Conservation (phyloP, 2,329 filamentous ascomycete genomes). For the Trichoderma harzianum region DNA sequence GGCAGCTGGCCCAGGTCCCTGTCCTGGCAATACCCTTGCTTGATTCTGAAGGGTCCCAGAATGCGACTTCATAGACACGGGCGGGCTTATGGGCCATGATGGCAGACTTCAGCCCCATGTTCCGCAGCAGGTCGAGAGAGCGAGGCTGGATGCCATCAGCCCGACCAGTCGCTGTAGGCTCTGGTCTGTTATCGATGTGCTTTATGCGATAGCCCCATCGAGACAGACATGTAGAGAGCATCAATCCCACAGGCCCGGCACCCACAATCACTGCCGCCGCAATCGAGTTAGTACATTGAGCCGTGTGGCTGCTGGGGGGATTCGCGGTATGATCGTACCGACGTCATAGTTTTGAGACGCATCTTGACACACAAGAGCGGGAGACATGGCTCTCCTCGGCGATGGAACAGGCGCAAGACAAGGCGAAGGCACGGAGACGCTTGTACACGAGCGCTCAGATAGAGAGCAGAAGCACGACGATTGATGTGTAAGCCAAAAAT, state of each 20-base stretch:
- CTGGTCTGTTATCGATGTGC: slow-evolving; percentile 86
- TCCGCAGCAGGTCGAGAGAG: slow-evolving; percentile 79
- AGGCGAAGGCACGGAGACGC: not conserved
- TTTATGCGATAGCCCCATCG: slow-evolving; percentile 95
- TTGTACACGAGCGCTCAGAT: not conserved
- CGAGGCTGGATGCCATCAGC: slow-evolving; percentile 91
- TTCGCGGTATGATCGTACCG: not conserved
- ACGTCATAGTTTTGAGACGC: slow-evolving; percentile 12
- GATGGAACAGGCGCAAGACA: not conserved
- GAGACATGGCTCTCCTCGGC: slow-evolving; percentile 1
- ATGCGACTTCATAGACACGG: slow-evolving; percentile 75
- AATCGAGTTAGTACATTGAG: not conserved
- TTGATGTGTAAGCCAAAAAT: not conserved
- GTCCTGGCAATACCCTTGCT: slow-evolving; percentile 60
- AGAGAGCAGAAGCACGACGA: not conserved
- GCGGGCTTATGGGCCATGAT: slow-evolving; percentile 88
- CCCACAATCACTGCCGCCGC: slow-evolving; percentile 70
- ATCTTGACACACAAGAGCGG: slow-evolving; percentile 3
- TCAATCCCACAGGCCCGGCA: slow-evolving; percentile 82
- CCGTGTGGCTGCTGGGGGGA: not conserved
- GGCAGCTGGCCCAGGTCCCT: slow-evolving; percentile 82
- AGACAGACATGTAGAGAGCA: slow-evolving; percentile 82
- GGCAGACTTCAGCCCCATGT: slow-evolving; percentile 82
- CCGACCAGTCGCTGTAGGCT: slow-evolving; percentile 79
- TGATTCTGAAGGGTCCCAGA: slow-evolving; percentile 63